These are phyloP conservation scores for Maudiozyma serrabonitensis DNA, from an alignment of 805 yeast genomes.

Conservation along the genomic window DNA sequence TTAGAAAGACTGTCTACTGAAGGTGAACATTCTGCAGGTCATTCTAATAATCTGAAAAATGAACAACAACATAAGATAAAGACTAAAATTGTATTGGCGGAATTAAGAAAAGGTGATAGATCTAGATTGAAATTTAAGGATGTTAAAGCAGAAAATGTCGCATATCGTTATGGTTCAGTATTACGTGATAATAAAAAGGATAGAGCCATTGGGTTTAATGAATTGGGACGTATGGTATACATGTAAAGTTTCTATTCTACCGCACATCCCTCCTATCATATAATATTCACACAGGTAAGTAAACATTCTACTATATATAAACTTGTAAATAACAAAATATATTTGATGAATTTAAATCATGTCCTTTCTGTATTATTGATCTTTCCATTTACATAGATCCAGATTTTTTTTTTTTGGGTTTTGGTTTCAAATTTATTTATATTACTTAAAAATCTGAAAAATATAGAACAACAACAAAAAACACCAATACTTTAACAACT, in stretches of 20 bases:
- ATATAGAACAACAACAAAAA: neutral
- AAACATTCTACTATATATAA: neutral
- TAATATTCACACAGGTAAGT: neutral
- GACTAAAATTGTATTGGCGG: slow-evolving; percentile 42
- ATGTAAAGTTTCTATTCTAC: slow-evolving; percentile 7
- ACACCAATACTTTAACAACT: neutral
- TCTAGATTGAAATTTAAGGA: slow-evolving; percentile 63
- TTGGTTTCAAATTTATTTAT: too few relatives aligned
- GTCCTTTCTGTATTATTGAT: too few relatives aligned
- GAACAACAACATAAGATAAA: slow-evolving; percentile 18
- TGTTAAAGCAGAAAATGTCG: slow-evolving; percentile 76
- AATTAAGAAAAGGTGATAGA: slow-evolving; percentile 59
- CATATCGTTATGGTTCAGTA: slow-evolving; percentile 85
- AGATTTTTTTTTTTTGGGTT: too few relatives aligned
- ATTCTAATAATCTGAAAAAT: slow-evolving; percentile 17
- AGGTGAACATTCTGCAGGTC: slow-evolving; percentile 43
- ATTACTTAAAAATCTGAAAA: too few relatives aligned
- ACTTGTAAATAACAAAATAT: neutral
- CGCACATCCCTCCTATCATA: too few relatives aligned
- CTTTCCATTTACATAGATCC: too few relatives aligned
- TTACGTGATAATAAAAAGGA: slow-evolving; percentile 82
- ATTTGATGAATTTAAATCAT: neutral
- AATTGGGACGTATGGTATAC: slow-evolving; percentile 47
- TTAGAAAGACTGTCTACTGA: slow-evolving; percentile 55
- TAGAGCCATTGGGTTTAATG: slow-evolving; percentile 63